Conservation (phyloP, 1,284 basidiomycete species). For the Fistulinella cinereoalba region DNA sequence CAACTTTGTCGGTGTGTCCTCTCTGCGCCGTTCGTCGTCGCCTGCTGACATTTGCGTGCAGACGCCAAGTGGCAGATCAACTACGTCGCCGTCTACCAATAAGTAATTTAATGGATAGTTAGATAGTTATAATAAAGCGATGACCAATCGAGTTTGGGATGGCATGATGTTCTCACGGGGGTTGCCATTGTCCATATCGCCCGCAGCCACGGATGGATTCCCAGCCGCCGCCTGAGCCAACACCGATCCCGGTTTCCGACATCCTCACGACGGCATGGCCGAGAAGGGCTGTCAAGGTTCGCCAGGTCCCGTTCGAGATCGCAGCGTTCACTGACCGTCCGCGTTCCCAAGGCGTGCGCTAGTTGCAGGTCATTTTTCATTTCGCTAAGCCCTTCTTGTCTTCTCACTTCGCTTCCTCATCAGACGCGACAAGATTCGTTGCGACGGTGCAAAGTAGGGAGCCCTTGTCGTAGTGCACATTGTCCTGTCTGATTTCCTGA, state of each 20-base stretch:
- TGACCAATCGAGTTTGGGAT: neutral
- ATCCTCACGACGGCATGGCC: slow-evolving; percentile 38
- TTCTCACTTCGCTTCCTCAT: neutral
- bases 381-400: neutral
- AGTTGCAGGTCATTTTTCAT: slow-evolving; percentile 49
- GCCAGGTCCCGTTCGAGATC: slow-evolving; percentile 7
- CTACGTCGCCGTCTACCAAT: slow-evolving; percentile 41
- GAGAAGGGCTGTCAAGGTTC: slow-evolving; percentile 47
- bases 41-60: slow-evolving; percentile 21
- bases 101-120: neutral
- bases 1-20: slow-evolving; percentile 60
- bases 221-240: slow-evolving; percentile 36
- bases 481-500: neutral
- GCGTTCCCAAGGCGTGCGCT: slow-evolving; percentile 46
- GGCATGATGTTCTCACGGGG: slow-evolving; percentile 26
- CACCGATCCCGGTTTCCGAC: slow-evolving; percentile 49
- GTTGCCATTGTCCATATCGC: slow-evolving; percentile 28
- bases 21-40: neutral
- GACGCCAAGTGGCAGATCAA: slow-evolving; percentile 61
- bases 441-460: slow-evolving; percentile 51
- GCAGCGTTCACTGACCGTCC: slow-evolving; percentile 12
- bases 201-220: slow-evolving; percentile 32
- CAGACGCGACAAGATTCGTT: slow-evolving; percentile 59
- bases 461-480: slow-evolving; percentile 1
- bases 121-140: neutral